A percentile compares a stretch with the other conserved stretches of the same genome.
These are phyloP conservation scores for Anastatica hierochuntica DNA, from an alignment of 345 rosid species.

Conservation along the genomic window DNA sequence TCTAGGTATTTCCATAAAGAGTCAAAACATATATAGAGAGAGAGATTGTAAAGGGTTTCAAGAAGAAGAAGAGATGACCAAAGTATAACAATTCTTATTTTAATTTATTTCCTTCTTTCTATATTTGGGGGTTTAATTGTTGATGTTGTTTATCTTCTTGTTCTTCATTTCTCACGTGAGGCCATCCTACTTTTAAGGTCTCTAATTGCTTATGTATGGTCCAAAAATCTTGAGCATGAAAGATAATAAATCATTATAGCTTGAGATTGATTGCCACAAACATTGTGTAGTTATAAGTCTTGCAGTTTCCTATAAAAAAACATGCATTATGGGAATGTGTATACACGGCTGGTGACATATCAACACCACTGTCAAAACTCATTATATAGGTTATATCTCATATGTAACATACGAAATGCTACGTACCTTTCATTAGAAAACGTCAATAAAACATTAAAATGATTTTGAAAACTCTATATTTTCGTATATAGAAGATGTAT, in stretches of 20 bases:
- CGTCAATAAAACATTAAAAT: no score
- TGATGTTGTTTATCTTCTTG: neutral
- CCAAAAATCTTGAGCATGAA: neutral
- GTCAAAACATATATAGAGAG: neutral
- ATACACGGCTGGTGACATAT: neutral
- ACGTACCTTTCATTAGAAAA: no score
- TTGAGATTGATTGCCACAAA: neutral
- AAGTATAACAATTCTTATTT: conserved; percentile 2
- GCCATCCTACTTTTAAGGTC: conserved; percentile 23
- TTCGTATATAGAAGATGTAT: no score
- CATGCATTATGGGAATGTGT: neutral
- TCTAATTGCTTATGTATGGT: conserved; percentile 2
- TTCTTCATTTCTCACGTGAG: conserved; percentile 7
- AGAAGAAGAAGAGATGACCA: no score
- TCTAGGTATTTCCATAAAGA: conserved; percentile 2
- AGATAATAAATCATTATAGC: conserved; percentile 1
- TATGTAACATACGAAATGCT: no score
- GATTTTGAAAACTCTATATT: no score
- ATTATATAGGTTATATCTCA: no score
- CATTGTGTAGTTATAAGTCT: neutral
- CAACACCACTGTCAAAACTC: no score
- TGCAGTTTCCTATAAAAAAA: neutral
- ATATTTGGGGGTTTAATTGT: conserved; percentile 4
- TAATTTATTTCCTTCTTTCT: no score
- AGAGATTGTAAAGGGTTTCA: neutral